These are phyloP conservation scores for Cymbidium sinense DNA, from an alignment of 106 monocot species.

Conservation along the genomic window DNA sequence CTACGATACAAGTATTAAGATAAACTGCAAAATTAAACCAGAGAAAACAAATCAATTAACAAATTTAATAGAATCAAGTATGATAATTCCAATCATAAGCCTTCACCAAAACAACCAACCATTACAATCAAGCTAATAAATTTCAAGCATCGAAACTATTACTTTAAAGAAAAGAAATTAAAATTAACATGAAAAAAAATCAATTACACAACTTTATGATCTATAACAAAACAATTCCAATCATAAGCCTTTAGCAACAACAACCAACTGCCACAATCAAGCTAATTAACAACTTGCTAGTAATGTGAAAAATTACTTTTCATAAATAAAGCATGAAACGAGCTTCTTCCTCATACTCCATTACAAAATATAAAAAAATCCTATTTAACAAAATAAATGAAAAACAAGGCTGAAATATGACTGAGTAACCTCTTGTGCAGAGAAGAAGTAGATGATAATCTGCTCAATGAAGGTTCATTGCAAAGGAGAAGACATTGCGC, in stretches of 20 bases:
- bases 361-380: neutral
- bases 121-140: too few relatives aligned
- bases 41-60: neutral
- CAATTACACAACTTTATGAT: too few relatives aligned
- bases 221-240: too few relatives aligned
- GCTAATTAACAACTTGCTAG: too few relatives aligned
- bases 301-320: neutral
- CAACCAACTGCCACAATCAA: too few relatives aligned
- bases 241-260: too few relatives aligned
- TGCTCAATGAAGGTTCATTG: slow-evolving; percentile 43
- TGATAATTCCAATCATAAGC: neutral
- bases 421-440: slow-evolving; percentile 65
- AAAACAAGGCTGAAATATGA: slow-evolving; percentile 15
- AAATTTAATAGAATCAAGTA: neutral
- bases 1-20: neutral
- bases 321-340: neutral
- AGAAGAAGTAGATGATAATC: slow-evolving; percentile 71
- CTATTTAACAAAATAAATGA: neutral
- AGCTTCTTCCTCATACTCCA: neutral
- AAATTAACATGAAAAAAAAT: neutral
- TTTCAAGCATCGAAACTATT: too few relatives aligned
- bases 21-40: neutral
- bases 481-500: slow-evolving; percentile 76
- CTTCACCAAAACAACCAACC: neutral
- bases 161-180: too few relatives aligned